These are phyloP conservation scores for Eleusine indica DNA, from an alignment of 176 grass and related monocot species.

Conservation along the genomic window DNA sequence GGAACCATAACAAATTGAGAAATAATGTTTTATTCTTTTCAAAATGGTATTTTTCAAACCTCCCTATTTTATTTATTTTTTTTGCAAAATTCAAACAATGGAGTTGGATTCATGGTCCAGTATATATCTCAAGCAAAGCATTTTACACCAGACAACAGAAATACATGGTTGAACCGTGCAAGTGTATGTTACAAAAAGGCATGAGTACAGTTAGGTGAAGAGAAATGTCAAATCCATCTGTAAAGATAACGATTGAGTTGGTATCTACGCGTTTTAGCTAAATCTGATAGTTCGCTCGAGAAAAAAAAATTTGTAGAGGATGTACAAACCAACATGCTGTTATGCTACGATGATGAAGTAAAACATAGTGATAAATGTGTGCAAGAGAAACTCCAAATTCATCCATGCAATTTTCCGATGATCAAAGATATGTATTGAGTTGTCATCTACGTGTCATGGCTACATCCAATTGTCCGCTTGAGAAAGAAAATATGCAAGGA, in stretches of 20 bases:
- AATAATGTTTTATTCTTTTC: background rate
- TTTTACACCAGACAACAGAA: background rate
- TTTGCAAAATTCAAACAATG: background rate
- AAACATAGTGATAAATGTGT: no score
- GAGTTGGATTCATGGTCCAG: background rate
- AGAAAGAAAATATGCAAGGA: background rate
- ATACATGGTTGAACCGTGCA: background rate
- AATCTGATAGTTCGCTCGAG: no score
- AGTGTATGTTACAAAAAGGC: background rate
- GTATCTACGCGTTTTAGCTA: no score
- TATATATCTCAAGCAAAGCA: background rate
- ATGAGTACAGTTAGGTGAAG: no score
- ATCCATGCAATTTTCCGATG: no score
- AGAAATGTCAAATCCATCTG: no score
- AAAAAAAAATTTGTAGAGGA: no score
- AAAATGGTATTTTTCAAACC: background rate
- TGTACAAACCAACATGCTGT: background rate
- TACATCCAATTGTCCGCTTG: background rate
- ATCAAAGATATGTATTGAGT: no score
- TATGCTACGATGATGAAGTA: background rate
- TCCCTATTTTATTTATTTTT: background rate
- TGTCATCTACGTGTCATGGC: no score
- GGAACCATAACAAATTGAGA: background rate
- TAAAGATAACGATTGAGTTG: no score
- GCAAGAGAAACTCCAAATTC: background rate